Conservation (phyloP, 208 protist species). For the Trypanosoma boissoni region DNA sequence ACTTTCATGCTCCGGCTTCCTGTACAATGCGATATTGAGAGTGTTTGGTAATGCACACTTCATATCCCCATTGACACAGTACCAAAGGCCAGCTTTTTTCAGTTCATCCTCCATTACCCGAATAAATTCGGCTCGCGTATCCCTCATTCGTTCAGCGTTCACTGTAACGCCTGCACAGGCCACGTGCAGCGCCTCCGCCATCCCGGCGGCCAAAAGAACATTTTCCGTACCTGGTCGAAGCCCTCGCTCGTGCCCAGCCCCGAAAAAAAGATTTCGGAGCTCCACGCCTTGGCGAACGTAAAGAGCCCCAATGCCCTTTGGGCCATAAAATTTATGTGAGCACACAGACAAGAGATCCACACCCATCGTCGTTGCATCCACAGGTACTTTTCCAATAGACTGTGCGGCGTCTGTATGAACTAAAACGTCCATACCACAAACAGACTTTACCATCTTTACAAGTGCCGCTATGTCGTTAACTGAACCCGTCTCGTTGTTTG, state of each 20-base stretch:
- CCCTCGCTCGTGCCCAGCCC: conserved; percentile 80
- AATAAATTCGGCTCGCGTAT: conserved; percentile 60
- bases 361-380: conserved; percentile 89
- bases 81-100: conserved; percentile 44
- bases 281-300: conserved; percentile 60
- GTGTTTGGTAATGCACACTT: conserved; percentile 71
- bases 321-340: conserved; percentile 98
- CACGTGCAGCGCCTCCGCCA: conserved; percentile 66
- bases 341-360: conserved; percentile 96
- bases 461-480: conserved; percentile 91
- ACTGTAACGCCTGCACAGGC: conserved; percentile 37
- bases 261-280: conserved; percentile 65
- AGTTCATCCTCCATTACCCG: conserved; percentile 54
- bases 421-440: conserved; percentile 55
- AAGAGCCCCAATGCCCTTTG: conserved; percentile 89
- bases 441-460: conserved; percentile 47
- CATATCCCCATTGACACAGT: conserved; percentile 70
- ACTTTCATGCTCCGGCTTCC: conserved; percentile 29
- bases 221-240: conserved; percentile 87
- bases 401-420: conserved; percentile 96
- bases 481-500: conserved; percentile 95
- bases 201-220: conserved; percentile 63
- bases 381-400: conserved; percentile 96
- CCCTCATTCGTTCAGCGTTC: conserved; percentile 43
- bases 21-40: conserved; percentile 79